These are phyloP conservation scores for Psilocybe cubensis DNA, from an alignment of 768 basidiomycete species.

Conservation along the genomic window DNA sequence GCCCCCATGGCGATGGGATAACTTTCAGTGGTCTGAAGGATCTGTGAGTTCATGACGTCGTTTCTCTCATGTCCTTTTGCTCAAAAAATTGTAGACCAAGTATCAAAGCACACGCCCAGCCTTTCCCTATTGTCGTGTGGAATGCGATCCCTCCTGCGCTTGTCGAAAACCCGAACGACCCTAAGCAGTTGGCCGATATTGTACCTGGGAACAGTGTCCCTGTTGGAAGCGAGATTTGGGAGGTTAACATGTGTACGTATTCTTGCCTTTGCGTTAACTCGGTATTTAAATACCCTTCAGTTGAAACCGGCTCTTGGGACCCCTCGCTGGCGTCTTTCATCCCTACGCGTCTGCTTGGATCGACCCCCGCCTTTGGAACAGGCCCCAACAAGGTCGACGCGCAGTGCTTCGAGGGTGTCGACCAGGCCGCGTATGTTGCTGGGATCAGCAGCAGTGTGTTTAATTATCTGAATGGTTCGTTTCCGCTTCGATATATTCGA, in stretches of 20 bases:
- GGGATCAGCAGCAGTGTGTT: conserved; percentile 10
- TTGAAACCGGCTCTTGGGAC: conserved; percentile 15
- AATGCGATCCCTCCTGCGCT: conserved; percentile 12
- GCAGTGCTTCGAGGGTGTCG: conserved; percentile 8
- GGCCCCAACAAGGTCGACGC: background rate
- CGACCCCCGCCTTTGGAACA: background rate
- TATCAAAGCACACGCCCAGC: conserved; percentile 10
- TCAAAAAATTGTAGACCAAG: background rate
- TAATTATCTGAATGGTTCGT: conserved; percentile 8
- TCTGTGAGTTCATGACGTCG: conserved; percentile 8
- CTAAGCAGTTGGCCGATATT: background rate
- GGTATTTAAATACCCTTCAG: too few species aligned
- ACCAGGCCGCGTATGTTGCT: conserved; percentile 9
- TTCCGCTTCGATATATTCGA: too few species aligned
- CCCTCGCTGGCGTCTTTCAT: conserved; percentile 10
- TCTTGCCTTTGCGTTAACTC: too few species aligned
- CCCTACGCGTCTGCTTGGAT: conserved; percentile 9
- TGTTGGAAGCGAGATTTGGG: conserved; percentile 13
- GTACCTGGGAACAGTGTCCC: conserved; percentile 12
- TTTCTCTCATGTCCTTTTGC: background rate
- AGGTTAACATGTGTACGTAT: conserved; percentile 10
- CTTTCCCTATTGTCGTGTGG: conserved; percentile 10
- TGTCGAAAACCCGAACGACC: conserved; percentile 7
- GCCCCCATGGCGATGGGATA: conserved; percentile 9
- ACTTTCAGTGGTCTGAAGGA: conserved; percentile 5